phyloP scores from a whole-genome alignment of 1,139 yeast genomes.

The Groenewaldozyma sp. region DNA sequence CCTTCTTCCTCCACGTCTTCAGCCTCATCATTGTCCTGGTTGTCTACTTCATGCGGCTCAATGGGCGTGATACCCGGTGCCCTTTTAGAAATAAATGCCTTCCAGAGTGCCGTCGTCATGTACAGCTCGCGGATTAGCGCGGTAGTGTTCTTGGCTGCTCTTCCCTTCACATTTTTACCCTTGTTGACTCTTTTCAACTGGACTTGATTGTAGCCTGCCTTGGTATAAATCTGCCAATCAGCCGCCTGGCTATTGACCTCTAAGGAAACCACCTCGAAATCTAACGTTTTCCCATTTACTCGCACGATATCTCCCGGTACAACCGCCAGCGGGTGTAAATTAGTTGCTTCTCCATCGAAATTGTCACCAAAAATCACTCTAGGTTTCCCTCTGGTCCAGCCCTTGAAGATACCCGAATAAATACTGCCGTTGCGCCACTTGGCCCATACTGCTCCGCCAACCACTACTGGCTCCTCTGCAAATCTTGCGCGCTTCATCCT shows the following conservation, averaged over 20 bases:
- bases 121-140: conserved; percentile 15
- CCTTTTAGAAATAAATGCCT: conserved; percentile 12
- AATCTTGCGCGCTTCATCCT: not conserved
- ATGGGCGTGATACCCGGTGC: not conserved
- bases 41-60: conserved; percentile 6
- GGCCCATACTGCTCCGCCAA: conserved; percentile 1
- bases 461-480: not conserved
- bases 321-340: conserved; percentile 1
- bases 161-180: not conserved
- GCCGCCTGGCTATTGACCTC: not conserved
- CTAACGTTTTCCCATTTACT: not conserved
- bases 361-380: conserved; percentile 1
- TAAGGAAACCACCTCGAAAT: not conserved
- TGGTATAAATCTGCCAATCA: conserved; percentile 2
- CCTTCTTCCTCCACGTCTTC: not conserved
- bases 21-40: conserved; percentile 6
- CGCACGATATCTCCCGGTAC: not conserved
- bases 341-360: conserved; percentile 3
- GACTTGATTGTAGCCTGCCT: conserved; percentile 10
- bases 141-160: conserved; percentile 1
- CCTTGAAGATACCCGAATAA: conserved; percentile 1
- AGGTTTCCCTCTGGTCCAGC: not conserved
- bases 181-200: conserved; percentile 5
- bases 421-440: conserved; percentile 1
- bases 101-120: conserved; percentile 15